Percentiles rank a stretch among this genome's conserved stretches.
Evolutionary conservation across 257 asterid species (phyloP).

Genomic region (Lavandula angustifolia): DNA sequence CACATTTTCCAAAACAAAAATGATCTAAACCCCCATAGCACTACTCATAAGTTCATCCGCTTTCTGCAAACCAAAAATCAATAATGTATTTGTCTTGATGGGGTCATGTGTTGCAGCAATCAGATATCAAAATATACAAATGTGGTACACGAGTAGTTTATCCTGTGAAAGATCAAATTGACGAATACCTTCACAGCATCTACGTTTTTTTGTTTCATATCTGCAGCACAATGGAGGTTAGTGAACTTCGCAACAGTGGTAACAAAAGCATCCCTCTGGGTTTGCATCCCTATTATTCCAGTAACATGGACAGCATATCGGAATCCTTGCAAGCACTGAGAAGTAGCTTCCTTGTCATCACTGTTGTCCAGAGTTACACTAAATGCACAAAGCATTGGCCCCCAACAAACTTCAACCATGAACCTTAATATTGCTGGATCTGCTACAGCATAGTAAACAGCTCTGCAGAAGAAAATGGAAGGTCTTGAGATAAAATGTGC

Average conservation of each 20-base stretch:
- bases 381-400: conserved; percentile 98
- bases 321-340: conserved; percentile 88
- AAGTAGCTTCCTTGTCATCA: conserved; percentile 90
- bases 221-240: conserved; percentile 97
- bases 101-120: conserved; percentile 2
- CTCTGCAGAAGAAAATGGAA: conserved; percentile 53
- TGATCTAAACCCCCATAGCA: conserved; percentile 4
- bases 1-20: conserved; percentile 19
- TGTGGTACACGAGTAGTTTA: conserved; percentile 20
- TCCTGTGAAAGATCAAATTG: conserved; percentile 28
- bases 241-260: conserved; percentile 98
- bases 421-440: conserved; percentile 91
- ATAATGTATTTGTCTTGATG: conserved; percentile 20
- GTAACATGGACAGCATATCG: conserved; percentile 96
- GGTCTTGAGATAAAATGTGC: conserved; percentile 14
- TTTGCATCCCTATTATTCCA: conserved; percentile 93
- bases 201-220: conserved; percentile 97
- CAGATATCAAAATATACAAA: conserved; percentile 1
- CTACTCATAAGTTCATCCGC: conserved; percentile 24
- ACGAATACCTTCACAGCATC: conserved; percentile 88
- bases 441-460: conserved; percentile 70
- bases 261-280: conserved; percentile 97
- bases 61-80: conserved; percentile 19
- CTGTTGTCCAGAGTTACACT: conserved; percentile 97
- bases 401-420: conserved; percentile 99